Conservation (phyloP, 2,329 filamentous ascomycete genomes). For the Botrytis byssoidea region DNA sequence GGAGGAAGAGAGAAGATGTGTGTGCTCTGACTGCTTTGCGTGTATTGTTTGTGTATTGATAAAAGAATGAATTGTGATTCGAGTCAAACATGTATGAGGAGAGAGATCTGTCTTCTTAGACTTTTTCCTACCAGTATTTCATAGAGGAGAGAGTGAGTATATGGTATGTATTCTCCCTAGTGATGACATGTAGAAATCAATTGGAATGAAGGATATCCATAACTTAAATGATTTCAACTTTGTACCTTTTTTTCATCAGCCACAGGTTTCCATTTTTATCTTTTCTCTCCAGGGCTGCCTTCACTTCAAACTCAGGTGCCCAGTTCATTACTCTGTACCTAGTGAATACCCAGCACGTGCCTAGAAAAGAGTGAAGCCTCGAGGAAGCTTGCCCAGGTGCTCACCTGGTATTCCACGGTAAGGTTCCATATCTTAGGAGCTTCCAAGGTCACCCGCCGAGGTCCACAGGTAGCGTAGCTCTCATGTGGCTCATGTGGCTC, state of each 20-base stretch:
- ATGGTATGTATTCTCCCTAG: not conserved
- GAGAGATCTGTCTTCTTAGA: not conserved
- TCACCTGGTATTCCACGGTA: too few species aligned
- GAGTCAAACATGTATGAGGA: not conserved
- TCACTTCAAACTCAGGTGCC: not conserved
- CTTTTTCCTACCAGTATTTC: not conserved
- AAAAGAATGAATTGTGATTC: not conserved
- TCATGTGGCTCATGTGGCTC: too few species aligned
- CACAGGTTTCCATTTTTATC: conserved; percentile 4
- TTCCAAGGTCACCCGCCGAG: too few species aligned
- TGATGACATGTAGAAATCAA: not conserved
- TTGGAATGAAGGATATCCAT: too few species aligned
- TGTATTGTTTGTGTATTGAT: too few species aligned
- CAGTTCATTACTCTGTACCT: not conserved
- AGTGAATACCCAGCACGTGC: not conserved
- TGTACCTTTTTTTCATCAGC: conserved; percentile 6
- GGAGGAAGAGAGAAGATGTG: not conserved
- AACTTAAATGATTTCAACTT: too few species aligned
- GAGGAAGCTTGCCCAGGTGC: too few species aligned
- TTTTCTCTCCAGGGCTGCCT: not conserved
- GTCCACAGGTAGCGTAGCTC: too few species aligned
- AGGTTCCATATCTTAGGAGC: too few species aligned
- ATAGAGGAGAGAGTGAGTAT: too few species aligned
- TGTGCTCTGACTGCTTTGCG: not conserved
- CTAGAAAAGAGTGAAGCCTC: not conserved